Conservation (phyloP, 495 filamentous ascomycete genomes). For the Daldinia bambusicola region DNA sequence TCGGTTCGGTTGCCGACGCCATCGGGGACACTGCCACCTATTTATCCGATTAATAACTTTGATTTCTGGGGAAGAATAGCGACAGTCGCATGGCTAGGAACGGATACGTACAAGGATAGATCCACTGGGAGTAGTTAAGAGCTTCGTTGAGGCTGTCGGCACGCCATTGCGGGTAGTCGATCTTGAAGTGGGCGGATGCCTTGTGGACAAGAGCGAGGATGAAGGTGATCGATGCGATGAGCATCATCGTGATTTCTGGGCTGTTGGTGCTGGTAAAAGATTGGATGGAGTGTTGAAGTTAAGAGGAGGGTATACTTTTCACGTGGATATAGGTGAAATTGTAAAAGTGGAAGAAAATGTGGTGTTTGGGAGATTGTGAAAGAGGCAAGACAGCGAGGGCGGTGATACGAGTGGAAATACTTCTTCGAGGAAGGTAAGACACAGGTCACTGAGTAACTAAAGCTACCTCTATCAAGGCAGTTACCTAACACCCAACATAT, state of each 20-base stretch:
- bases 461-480: background rate
- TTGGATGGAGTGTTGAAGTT: background rate
- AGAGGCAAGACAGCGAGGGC: background rate
- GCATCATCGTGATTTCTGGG: slow-evolving; percentile 46
- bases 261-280: background rate
- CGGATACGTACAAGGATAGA: slow-evolving; percentile 63
- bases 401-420: background rate
- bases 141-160: slow-evolving; percentile 57
- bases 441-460: background rate
- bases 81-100: background rate
- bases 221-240: slow-evolving; percentile 39
- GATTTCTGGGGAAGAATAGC: background rate
- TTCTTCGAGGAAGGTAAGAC: slow-evolving; percentile 3
- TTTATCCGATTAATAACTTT: slow-evolving; percentile 26
- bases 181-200: slow-evolving; percentile 65
- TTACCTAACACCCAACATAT: background rate
- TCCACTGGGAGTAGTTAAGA: slow-evolving; percentile 62
- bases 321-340: background rate
- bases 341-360: background rate
- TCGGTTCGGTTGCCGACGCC: slow-evolving; percentile 64
- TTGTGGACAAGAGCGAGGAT: slow-evolving; percentile 48
- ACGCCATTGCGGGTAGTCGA: slow-evolving; percentile 68
- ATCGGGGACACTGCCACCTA: slow-evolving; percentile 66
- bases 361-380: slow-evolving; percentile 2
- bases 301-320: background rate